phyloP scores from a whole-genome alignment of 2,329 filamentous ascomycete genomes.

The Diplodia intermedia region DNA sequence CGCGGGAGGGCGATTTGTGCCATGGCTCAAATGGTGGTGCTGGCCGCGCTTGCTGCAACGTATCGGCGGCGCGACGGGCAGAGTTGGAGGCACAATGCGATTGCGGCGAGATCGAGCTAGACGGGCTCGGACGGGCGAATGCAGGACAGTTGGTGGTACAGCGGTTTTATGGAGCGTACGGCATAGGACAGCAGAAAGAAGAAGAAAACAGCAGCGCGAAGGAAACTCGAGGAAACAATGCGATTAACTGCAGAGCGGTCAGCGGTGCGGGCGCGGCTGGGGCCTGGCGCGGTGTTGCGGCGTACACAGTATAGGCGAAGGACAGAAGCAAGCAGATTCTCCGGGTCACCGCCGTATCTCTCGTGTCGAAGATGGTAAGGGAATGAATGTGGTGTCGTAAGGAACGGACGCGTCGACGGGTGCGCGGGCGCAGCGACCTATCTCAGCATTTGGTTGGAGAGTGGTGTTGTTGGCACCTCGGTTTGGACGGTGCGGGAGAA shows the following conservation, averaged over 20 bases:
- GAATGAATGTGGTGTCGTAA: conserved; percentile 31
- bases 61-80: conserved; percentile 20
- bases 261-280: not conserved
- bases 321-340: conserved; percentile 30
- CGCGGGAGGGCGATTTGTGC: conserved; percentile 50
- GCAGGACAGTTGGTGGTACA: conserved; percentile 29
- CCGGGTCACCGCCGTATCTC: conserved; percentile 30
- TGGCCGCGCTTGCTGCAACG: conserved; percentile 22
- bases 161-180: conserved; percentile 20
- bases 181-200: conserved; percentile 25
- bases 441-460: conserved; percentile 30
- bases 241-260: conserved; percentile 32
- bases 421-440: conserved; percentile 29
- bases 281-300: not conserved
- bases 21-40: conserved; percentile 38
- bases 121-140: conserved; percentile 20
- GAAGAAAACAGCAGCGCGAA: conserved; percentile 26
- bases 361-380: conserved; percentile 27
- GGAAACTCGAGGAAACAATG: conserved; percentile 23
- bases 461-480: conserved; percentile 28
- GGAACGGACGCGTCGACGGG: conserved; percentile 32
- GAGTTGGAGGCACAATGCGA: conserved; percentile 27
- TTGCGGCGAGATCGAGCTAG: conserved; percentile 8
- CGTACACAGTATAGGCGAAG: conserved; percentile 32
- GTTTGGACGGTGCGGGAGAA: conserved; percentile 27